A percentile compares a stretch with the other conserved stretches of the same genome.
These are phyloP conservation scores for Agrocybe pediades DNA, from an alignment of 768 basidiomycete species.

Conservation along the genomic window DNA sequence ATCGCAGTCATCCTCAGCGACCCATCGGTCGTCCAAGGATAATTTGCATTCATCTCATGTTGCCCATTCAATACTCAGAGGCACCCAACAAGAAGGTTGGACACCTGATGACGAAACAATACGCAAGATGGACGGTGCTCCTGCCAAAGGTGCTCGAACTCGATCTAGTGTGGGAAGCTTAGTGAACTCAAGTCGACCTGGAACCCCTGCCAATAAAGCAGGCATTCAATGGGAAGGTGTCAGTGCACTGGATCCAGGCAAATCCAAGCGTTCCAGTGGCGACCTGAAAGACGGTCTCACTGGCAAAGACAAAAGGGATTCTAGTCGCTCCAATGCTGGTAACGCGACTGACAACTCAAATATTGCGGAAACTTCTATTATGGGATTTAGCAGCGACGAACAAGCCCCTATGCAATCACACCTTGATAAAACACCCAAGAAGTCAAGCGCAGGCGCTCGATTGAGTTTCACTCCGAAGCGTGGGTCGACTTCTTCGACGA, in stretches of 20 bases:
- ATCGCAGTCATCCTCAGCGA: conserved; percentile 36
- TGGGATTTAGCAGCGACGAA: conserved; percentile 61
- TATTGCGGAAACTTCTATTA: conserved; percentile 39
- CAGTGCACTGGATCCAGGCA: conserved; percentile 39
- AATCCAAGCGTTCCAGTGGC: conserved; percentile 40
- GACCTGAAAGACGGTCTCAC: conserved; percentile 40
- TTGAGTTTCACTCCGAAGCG: conserved; percentile 85
- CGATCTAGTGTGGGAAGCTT: conserved; percentile 78
- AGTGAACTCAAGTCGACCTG: conserved; percentile 70
- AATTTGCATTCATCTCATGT: conserved; percentile 55
- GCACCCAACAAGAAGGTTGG: conserved; percentile 92
- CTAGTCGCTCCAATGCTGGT: conserved; percentile 39
- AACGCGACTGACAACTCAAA: conserved; percentile 38
- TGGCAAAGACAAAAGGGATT: conserved; percentile 47
- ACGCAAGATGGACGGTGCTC: conserved; percentile 88
- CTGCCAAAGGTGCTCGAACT: conserved; percentile 73
- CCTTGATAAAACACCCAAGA: conserved; percentile 71
- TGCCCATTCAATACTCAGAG: conserved; percentile 82
- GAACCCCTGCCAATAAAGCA: conserved; percentile 69
- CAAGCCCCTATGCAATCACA: conserved; percentile 45
- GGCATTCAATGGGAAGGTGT: conserved; percentile 79
- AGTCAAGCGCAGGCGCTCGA: conserved; percentile 57
- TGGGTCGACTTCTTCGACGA: conserved; percentile 88
- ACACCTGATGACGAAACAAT: conserved; percentile 88
- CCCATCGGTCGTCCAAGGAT: conserved; percentile 45